These are phyloP conservation scores for Raffaelea albimanens DNA, from an alignment of 2,329 filamentous ascomycete genomes.

Conservation along the genomic window DNA sequence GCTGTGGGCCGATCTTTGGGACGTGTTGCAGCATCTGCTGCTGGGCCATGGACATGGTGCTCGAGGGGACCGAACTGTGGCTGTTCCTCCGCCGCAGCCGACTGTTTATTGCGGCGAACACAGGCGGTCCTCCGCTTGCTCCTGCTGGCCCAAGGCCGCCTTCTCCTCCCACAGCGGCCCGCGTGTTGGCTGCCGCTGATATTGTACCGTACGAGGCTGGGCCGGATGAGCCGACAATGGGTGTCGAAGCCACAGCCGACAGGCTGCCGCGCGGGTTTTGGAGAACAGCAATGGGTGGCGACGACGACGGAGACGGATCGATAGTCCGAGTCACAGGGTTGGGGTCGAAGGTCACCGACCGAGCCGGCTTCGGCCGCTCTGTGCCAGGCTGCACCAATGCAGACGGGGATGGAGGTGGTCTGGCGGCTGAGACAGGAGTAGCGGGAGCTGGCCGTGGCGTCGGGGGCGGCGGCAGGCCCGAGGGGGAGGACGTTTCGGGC, in stretches of 20 bases:
- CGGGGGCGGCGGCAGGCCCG: background rate
- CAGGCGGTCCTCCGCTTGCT: conserved; percentile 43
- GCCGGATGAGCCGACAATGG: conserved; percentile 20
- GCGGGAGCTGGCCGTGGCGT: background rate
- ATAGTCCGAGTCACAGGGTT: conserved; percentile 55
- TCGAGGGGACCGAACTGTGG: conserved; percentile 40
- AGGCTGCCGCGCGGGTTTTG: conserved; percentile 13
- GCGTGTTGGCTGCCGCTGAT: background rate
- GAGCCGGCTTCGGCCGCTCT: conserved; percentile 33
- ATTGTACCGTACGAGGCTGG: conserved; percentile 16
- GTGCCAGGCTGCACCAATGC: conserved; percentile 13
- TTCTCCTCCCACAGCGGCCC: background rate
- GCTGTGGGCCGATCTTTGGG: conserved; percentile 82
- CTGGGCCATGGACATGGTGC: conserved; percentile 13
- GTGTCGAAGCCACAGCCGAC: conserved; percentile 21
- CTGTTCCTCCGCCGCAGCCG: conserved; percentile 82
- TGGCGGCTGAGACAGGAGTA: background rate
- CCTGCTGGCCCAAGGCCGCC: background rate
- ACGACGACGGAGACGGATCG: conserved; percentile 26
- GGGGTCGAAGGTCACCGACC: conserved; percentile 71
- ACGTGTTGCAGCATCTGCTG: conserved; percentile 21
- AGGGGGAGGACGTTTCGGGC: background rate
- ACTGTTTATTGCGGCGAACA: conserved; percentile 74
- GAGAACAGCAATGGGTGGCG: conserved; percentile 12
- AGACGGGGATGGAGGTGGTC: conserved; percentile 6